Base-by-base conservation (phyloP, 2,329 filamentous ascomycete genomes). In the Fusarium pseudoanthophilum region DNA sequence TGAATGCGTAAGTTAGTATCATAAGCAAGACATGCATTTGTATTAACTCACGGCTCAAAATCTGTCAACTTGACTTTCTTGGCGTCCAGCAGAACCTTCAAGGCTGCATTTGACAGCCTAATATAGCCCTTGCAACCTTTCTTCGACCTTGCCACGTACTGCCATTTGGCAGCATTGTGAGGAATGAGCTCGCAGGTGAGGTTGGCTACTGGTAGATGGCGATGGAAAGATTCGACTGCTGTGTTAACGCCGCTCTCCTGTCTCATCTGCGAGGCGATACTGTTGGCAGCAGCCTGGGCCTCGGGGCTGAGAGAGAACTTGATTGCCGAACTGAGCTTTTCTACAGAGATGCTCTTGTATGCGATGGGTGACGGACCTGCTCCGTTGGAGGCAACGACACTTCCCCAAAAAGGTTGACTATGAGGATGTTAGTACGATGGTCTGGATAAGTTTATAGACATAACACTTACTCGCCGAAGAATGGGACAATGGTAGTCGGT, bases 251-350 rank as follows among this genome's bases (percentile, higher is more conserved):
- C 62, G 2, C 26, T 53, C n/a, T 65, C 62, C 2, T n/a, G n/a
- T 20, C 6, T 64, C 73, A 51, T 75, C 62, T 11, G 68, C 34
- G 7, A 13, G 1, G 59, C 40, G 2, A 64, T 48, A 4, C 4
- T 42, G 2, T 34, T 51, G 14, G 64, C 67, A 18, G 71, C 73
- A 5, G 20, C 18, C 5, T 66, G 55, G 1, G 73, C 73, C 20
- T 71, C 52, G 0, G 65, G 64, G 2, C 62, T 64, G 2, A 77
- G 68, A 15, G 71, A 74, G 20, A 73, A 71, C 9, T 28, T 56
- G n/a, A 77, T 77, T 2, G 75, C 75, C 2, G 71, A 45, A 51
- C 57, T 45, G 13, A 77, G 71, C 4, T 74, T 75, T 5, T 75
- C 49, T 7, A 65, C 67, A 1, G 64, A 66, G 8, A 77, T 60